Evolutionary conservation across 495 filamentous ascomycete genomes (phyloP), one percentile per base, ranked within the genome.

Genomic region (Pyronema domesticum): DNA sequence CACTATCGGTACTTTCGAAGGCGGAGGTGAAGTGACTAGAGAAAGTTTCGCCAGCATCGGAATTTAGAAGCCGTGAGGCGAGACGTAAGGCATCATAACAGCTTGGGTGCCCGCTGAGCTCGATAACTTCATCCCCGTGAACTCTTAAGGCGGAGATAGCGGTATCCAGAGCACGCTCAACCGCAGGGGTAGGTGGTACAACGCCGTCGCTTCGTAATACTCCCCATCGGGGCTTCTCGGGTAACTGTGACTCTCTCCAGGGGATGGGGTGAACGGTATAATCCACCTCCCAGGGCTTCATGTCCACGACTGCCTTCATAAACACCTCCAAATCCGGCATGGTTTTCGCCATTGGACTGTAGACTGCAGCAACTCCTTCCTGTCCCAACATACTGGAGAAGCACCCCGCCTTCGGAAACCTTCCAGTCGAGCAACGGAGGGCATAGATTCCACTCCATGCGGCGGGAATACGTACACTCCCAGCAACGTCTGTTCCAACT

Each of bases 211-310:
- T 83, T 52, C 75, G 71, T 72, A 98, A 70, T 23, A 98, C 69
- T 1, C 89, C 91, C 33, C 95, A 76, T 18, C 76, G 76, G 69
- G 23, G 14, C 30, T 40, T 40, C 37, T 53, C 47, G 45, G 45
- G 45, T 72, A 55, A n/a, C 46, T 82, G 75, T 17, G 71, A 62
- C 55, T 68, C 67, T 51, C 85, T 72, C 91, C 91, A 98, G 7
- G 76, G 69, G 19, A 98, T 75, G 1, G 91, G 89, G 64, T 91
- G 86, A 0, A 88, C 86, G 0, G 75, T 80, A 52, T 86, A 77
- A 59, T 96, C 91, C 63, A 94, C 94, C 57, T 76, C 80, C 91
- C 91, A 98, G 0, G 89, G 89, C 70, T 85, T 68, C 86, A 94
- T 93, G 15, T 76, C 69, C 39, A 95, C 72, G 39, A 95, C 69